A percentile compares a stretch with the other conserved stretches of the same genome.
phyloP scores from a whole-genome alignment of 352 stramenopile species.

The Globisporangium nagaii region DNA sequence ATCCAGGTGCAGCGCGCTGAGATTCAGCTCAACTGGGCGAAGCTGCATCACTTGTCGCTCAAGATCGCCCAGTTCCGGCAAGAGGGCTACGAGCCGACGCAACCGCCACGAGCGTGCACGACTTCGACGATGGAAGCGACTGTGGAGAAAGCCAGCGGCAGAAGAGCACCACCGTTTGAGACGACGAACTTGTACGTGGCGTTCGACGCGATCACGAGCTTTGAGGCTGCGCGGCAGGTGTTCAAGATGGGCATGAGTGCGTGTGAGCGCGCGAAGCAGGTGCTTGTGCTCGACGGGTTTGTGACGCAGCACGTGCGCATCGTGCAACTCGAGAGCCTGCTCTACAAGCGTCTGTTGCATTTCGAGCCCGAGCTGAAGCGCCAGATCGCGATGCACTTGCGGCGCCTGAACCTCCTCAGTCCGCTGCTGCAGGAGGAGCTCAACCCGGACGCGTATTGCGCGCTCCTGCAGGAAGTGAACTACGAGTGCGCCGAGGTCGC shows the following conservation, averaged over 20 bases:
- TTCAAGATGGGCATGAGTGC: conserved; percentile 59
- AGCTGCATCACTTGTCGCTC: conserved; percentile 43
- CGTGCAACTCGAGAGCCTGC: conserved; percentile 43
- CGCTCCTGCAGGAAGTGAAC: conserved; percentile 59
- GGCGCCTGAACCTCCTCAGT: conserved; percentile 37
- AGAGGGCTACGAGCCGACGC: conserved; percentile 12
- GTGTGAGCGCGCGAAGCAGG: conserved; percentile 29
- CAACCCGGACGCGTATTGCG: conserved; percentile 45
- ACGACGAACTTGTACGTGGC: conserved; percentile 27
- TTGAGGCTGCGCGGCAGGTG: conserved; percentile 43
- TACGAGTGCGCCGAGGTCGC: conserved; percentile 63
- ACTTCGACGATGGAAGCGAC: conserved; percentile 22
- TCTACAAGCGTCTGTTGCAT: conserved; percentile 47
- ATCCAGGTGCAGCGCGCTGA: conserved; percentile 25
- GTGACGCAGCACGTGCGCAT: conserved; percentile 61
- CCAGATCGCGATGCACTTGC: conserved; percentile 60
- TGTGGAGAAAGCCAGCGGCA: background rate
- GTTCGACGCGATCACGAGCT: conserved; percentile 22
- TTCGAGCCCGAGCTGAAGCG: conserved; percentile 56
- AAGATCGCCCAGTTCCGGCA: conserved; percentile 27
- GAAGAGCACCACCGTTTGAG: background rate
- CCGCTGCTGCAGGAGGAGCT: conserved; percentile 38
- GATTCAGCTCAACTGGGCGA: conserved; percentile 42
- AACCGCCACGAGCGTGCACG: background rate
- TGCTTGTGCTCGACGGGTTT: conserved; percentile 61